Base-by-base conservation (phyloP, 2,329 filamentous ascomycete genomes). In the Cercospora zeina region DNA sequence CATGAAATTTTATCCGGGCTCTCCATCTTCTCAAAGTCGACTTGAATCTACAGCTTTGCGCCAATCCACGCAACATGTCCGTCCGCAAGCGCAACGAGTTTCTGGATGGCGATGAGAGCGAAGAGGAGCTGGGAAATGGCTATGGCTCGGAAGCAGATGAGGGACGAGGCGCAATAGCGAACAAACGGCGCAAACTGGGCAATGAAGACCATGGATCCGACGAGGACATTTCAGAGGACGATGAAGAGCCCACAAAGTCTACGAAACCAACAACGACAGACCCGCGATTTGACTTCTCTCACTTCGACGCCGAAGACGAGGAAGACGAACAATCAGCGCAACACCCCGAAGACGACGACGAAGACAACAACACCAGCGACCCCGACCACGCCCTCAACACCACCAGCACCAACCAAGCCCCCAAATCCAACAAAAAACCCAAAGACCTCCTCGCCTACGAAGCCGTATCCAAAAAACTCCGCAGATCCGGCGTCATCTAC, bases 401-500 rank as follows among this genome's bases (percentile, higher is more conserved):
- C 49, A 51, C 47, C 11, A 33, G 4, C 49, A 10, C 27, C 21
- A 50, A 36, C 21, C 54, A 24, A 63, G 65, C 42, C 54, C 68
- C 49, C n/a, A n/a, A n/a, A n/a, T n/a, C n/a, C n/a, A n/a, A n/a
- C n/a, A n/a, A 62, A 67, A 70, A 72, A 54, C 61, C 68, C 16
- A 76, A 89, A 62, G 80, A 83, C 45, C 86, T 88, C 73, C 87
- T 89, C 77, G 89, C 90, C 72, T 83, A 90, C 54, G 83, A 88
- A 39, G 81, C 82, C 4, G 84, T 86, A 10, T 84, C 87, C 65
- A 83, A 83, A 36, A 86, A 87, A 21, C 82, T 89, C 63, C 86
- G 85, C 69, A 89, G 87, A 73, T 91, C 89, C 0, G 91, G 91
- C 65, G 89, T 96, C 11, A 81, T 95, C 63, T 96, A 95, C 77